Evolutionary conservation across 257 asterid genomes (phyloP).

Genomic region (Eucommia ulmoides): DNA sequence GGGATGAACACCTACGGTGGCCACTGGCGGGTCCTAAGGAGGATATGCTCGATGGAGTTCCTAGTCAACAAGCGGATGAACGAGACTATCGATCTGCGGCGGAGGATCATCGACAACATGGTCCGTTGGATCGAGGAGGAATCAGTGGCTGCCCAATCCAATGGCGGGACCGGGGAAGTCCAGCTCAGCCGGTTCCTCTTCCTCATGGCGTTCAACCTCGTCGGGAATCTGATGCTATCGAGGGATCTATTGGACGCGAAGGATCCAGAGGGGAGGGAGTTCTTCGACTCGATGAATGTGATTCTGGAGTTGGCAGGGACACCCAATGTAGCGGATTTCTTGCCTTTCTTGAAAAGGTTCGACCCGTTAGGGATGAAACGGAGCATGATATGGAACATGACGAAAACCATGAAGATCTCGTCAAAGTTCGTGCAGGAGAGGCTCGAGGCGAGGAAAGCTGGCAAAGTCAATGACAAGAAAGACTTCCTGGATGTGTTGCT

Average conservation of each 20-base stretch:
- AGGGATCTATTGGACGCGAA: constrained; percentile 34
- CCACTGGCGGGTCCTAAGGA: constrained; percentile 4
- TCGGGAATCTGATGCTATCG: constrained; percentile 45
- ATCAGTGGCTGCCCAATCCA: constrained; percentile 4
- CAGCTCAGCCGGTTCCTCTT: constrained; percentile 32
- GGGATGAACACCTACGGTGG: constrained; percentile 1
- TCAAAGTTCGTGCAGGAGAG: constrained; percentile 35
- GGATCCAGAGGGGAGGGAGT: constrained; percentile 13
- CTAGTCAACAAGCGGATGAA: constrained; percentile 3
- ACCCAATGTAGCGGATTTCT: constrained; percentile 43
- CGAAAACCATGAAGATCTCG: constrained; percentile 22
- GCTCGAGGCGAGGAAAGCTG: constrained; percentile 19
- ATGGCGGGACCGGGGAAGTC: constrained; percentile 17
- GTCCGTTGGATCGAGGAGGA: constrained; percentile 34
- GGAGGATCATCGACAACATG: constrained; percentile 4
- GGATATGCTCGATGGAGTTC: constrained; percentile 1
- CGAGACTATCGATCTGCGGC: constrained; percentile 2
- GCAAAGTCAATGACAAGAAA: constrained; percentile 23
- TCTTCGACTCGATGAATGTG: constrained; percentile 39
- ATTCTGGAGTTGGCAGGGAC: constrained; percentile 30
- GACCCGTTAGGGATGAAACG: constrained; percentile 40
- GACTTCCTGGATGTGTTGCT: constrained; percentile 51
- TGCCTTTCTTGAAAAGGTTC: constrained; percentile 30
- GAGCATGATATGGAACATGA: constrained; percentile 17
- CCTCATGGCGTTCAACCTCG: constrained; percentile 30